These are phyloP conservation scores for Apiotrichum sp. DNA, from an alignment of 1,284 basidiomycete species.

Conservation along the genomic window DNA sequence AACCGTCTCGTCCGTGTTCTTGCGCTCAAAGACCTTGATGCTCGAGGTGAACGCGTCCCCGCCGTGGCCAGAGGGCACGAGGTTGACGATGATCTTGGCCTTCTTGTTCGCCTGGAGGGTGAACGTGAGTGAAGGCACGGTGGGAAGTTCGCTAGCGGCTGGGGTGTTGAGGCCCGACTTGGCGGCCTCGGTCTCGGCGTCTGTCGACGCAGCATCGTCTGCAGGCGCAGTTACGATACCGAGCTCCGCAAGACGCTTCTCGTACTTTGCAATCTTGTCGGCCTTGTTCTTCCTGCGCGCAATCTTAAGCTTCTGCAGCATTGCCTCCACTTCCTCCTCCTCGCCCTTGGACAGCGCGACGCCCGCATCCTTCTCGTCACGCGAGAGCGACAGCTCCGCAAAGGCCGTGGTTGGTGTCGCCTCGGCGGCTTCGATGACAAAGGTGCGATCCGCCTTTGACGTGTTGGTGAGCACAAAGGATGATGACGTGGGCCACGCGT, in stretches of 20 bases:
- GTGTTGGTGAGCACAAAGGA: conserved; percentile 49
- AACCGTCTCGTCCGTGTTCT: conserved; percentile 43
- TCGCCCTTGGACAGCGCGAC: conserved; percentile 47
- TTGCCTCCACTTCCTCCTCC: conserved; percentile 51
- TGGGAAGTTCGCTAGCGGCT: conserved; percentile 3
- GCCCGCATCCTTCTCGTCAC: conserved; percentile 43
- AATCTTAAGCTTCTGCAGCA: conserved; percentile 53
- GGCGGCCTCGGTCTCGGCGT: background rate
- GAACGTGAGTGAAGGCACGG: conserved; percentile 12
- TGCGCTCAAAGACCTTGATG: conserved; percentile 37
- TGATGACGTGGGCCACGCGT: conserved; percentile 24
- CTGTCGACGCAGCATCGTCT: conserved; percentile 7
- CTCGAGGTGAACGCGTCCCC: conserved; percentile 10
- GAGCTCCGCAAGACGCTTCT: conserved; percentile 46
- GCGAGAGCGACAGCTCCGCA: conserved; percentile 21
- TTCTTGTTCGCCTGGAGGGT: conserved; percentile 41
- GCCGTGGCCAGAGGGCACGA: conserved; percentile 16
- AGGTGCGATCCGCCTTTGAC: conserved; percentile 47
- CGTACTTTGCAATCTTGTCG: conserved; percentile 52
- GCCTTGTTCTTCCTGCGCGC: conserved; percentile 49
- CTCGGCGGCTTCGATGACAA: conserved; percentile 37
- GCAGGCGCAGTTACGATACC: conserved; percentile 35
- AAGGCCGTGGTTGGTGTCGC: conserved; percentile 2
- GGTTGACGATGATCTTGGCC: conserved; percentile 35
- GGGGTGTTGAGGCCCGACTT: conserved; percentile 8